Base-by-base conservation (phyloP, 2,329 filamentous ascomycete species). In the Colletotrichum noveboracense region DNA sequence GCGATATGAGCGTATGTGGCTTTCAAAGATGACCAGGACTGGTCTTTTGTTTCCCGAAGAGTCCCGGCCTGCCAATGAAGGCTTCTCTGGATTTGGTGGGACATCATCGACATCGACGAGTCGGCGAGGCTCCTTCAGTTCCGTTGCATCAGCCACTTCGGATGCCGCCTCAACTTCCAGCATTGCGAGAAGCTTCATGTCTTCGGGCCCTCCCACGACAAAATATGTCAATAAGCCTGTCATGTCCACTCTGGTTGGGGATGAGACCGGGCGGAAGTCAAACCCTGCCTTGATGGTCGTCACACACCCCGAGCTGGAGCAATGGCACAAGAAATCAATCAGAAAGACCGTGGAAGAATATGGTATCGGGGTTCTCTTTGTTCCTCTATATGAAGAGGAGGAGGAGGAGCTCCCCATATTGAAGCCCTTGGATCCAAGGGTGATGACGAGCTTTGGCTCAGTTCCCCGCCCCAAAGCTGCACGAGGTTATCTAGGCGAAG, bases 1-100 rank as follows among this genome's bases (percentile, higher is more conserved):
- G 3, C 78, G 81, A 6, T 82, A 83, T 58, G 80, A 80, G 71
- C 79, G 81, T 48, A 82, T 83, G 80, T 83, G 81, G 82, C 78
- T 83, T 9, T 79, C 79, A 6, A 82, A 81, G 68, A 79, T 83
- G 81, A 83, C 79, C 4, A 62, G 82, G 6, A 83, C 82, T 0
- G 82, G 82, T 1, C 75, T 78, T 13, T 71, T 83, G 30, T 83
- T 83, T 66, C 82, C 82, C 7, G 81, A 83, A 21, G 81, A 81
- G 66, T 83, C 81, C 2, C 71, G 80, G 16, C 79, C 82, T 7
- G 81, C 81, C 4, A 80, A 66, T 18, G 79, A 80, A 21, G 80
- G 79, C 4, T 83, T 81, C 76, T 79, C 79, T n/a, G 81, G 80
- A 2, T 83, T 82, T 65, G 81, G 82, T 14, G 80, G 79, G 21